Conservation (phyloP, 2,329 filamentous ascomycete genomes). For the Whalleya microplaca region DNA sequence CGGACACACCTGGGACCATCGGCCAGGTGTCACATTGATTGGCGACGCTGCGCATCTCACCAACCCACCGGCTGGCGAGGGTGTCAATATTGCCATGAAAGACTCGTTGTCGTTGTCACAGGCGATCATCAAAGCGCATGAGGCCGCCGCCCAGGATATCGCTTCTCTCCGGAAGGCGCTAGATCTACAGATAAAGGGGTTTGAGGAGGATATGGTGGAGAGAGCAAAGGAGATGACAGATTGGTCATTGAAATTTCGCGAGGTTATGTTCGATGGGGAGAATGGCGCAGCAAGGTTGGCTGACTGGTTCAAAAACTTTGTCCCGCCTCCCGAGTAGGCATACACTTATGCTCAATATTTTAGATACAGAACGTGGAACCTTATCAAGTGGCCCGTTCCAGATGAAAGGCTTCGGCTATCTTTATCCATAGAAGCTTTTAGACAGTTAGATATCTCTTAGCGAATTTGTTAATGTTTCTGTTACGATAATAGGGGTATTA, state of each 20-base stretch:
- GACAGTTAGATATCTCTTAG: too few species aligned
- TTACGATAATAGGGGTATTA: too few species aligned
- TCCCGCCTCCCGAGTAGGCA: not conserved
- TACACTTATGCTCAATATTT: too few species aligned
- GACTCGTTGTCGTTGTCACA: constrained; percentile 47
- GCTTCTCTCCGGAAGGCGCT: constrained; percentile 1
- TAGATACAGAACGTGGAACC: too few species aligned
- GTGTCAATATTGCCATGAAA: constrained; percentile 52
- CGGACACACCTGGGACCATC: constrained; percentile 39
- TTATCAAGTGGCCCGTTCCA: too few species aligned
- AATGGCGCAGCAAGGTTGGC: not conserved
- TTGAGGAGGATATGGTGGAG: constrained; percentile 3
- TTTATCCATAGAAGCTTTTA: too few species aligned
- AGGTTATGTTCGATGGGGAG: constrained; percentile 1
- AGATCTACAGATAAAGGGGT: constrained; percentile 2
- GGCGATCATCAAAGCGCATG: not conserved
- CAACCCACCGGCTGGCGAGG: constrained; percentile 49
- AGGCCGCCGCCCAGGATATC: not conserved
- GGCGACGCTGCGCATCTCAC: constrained; percentile 55
- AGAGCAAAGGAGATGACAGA: constrained; percentile 4
- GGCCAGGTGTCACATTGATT: constrained; percentile 48
- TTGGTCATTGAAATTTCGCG: not conserved
- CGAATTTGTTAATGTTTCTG: too few species aligned
- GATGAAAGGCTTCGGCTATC: too few species aligned
- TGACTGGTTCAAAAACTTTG: not conserved